phyloP scores from a whole-genome alignment of 805 yeast genomes.

The Suhomyces faveliae region DNA sequence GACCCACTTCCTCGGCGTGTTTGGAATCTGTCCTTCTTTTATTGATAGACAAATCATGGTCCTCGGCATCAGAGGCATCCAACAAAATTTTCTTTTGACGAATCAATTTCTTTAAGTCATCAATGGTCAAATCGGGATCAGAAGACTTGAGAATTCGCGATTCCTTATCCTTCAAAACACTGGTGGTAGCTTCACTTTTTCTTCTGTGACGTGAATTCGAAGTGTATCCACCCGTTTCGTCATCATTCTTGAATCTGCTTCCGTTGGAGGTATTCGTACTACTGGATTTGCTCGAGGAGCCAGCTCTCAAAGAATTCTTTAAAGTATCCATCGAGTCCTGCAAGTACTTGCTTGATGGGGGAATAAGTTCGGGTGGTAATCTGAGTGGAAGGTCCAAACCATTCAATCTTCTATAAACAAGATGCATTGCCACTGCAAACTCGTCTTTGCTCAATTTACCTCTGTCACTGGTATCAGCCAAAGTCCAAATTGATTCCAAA shows the following conservation, averaged over 20 bases:
- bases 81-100: slow-evolving; percentile 70
- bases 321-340: slow-evolving; percentile 69
- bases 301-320: slow-evolving; percentile 58
- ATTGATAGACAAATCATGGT: slow-evolving; percentile 39
- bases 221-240: slow-evolving; percentile 62
- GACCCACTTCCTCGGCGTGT: slow-evolving; percentile 57
- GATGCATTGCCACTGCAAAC: slow-evolving; percentile 96
- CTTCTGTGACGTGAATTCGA: slow-evolving; percentile 64
- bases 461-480: slow-evolving; percentile 77
- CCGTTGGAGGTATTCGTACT: slow-evolving; percentile 22
- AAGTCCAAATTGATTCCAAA: slow-evolving; percentile 86
- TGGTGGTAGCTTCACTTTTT: slow-evolving; percentile 15
- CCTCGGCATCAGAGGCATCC: slow-evolving; percentile 71
- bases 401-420: slow-evolving; percentile 85
- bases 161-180: slow-evolving; percentile 10
- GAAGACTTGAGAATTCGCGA: slow-evolving; percentile 15
- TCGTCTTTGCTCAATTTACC: slow-evolving; percentile 87
- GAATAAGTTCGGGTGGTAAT: slow-evolving; percentile 85
- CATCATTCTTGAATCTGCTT: slow-evolving; percentile 67
- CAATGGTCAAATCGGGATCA: slow-evolving; percentile 43
- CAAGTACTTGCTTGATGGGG: slow-evolving; percentile 77
- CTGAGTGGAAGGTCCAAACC: slow-evolving; percentile 81
- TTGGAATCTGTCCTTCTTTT: slow-evolving; percentile 36
- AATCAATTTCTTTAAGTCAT: slow-evolving; percentile 59
- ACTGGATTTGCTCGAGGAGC: slow-evolving; percentile 13